Evolutionary conservation across 78 protist species (phyloP), one percentile per base, ranked within the genome.

Genomic region (Emiliania huxleyi): DNA sequence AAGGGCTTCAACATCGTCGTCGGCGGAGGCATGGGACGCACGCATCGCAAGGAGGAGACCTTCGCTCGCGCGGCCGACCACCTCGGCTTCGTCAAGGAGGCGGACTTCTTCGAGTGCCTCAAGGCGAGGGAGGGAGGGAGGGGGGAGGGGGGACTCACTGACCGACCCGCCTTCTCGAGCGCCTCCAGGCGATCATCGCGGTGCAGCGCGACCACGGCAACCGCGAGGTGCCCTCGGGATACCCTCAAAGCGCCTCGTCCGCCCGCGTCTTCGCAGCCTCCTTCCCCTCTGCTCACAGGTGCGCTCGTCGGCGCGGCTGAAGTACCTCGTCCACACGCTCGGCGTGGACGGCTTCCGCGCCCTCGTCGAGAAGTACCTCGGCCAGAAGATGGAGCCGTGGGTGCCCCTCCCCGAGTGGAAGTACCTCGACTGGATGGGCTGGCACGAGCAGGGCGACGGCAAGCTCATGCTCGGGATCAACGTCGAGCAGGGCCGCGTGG

Each of bases 201-300:
- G 88, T 89, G 29, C 97, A 95, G 93, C 93, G 97, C 40, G 97
- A 96, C 93, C 81, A 92, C 55, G 97, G 97, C 56, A 96, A 96
- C 93, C 93, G 97, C n/a, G 79, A 75, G 85, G 95, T 93, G 90
- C 56, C 93, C 62, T n/a, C n/a, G n/a, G n/a, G n/a, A n/a, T n/a
- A n/a, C n/a, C 83, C 92, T 69, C 96, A 4, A 4, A 69, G 12
- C 23, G 37, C 75, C 75, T 3, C 75, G 37, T 26, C 62, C 8
- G 29, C n/a, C n/a, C n/a, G n/a, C n/a, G n/a, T n/a, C n/a, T n/a
- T n/a, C n/a, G n/a, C n/a, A n/a, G n/a, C n/a, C n/a, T n/a, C n/a
- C n/a, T n/a, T n/a, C n/a, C n/a, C 45, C 4, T 11, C 45, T 77
- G 22, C 33, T 2, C n/a, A n/a, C 44, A 90, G 84, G 87, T 90